Evolutionary conservation across 345 rosid species (phyloP).

Genomic region (Aurinia saxatilis): DNA sequence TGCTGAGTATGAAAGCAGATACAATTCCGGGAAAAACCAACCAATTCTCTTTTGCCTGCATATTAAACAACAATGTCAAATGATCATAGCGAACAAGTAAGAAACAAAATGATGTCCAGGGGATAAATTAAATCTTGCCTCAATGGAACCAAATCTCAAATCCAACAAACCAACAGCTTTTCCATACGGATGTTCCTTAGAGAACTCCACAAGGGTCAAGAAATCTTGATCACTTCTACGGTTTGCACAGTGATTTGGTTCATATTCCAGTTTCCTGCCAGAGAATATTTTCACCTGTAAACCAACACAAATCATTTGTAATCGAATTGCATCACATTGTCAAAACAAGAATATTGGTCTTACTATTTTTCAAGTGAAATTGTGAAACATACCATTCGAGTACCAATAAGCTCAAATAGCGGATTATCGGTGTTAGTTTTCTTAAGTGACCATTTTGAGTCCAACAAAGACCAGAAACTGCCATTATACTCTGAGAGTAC

Average conservation of each 20-base stretch:
- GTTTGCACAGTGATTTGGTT: conserved; percentile 42
- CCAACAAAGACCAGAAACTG: conserved; percentile 61
- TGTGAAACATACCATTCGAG: conserved; percentile 44
- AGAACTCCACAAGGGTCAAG: conserved; percentile 72
- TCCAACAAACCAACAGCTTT: conserved; percentile 74
- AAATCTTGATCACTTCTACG: conserved; percentile 45
- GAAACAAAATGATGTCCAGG: neutral
- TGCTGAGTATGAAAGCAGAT: conserved; percentile 58
- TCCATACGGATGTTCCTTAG: conserved; percentile 69
- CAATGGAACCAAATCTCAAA: conserved; percentile 47
- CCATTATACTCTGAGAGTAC: conserved; percentile 53
- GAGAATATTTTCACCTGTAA: conserved; percentile 55
- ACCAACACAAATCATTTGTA: conserved; percentile 19
- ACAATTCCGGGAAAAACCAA: conserved; percentile 51
- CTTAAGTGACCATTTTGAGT: conserved; percentile 59
- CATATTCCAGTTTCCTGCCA: conserved; percentile 75
- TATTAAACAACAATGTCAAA: conserved; percentile 14
- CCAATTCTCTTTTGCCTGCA: conserved; percentile 63
- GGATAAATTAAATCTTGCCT: conserved; percentile 35
- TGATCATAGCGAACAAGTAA: neutral
- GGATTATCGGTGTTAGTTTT: conserved; percentile 28
- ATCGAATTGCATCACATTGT: neutral
- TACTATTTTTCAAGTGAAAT: neutral
- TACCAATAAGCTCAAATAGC: conserved; percentile 60
- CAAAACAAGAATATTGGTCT: conserved; percentile 2